Conservation (phyloP, 1,284 basidiomycete species). For the Melampsora larici-populina region DNA sequence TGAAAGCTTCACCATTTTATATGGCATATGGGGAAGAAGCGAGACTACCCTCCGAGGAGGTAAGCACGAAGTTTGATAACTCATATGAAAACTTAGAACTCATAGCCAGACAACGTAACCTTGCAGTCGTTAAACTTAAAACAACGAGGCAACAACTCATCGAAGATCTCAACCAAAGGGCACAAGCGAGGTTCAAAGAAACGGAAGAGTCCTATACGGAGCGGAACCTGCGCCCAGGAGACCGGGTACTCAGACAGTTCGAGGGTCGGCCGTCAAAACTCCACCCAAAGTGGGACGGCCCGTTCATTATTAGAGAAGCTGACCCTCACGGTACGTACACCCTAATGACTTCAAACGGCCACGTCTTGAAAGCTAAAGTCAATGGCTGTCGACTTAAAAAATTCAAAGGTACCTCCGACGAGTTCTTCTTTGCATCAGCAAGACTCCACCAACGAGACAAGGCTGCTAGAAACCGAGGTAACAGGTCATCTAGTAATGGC, state of each 20-base stretch:
- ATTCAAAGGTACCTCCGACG: neutral
- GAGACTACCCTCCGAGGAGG: neutral
- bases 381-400: neutral
- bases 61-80: neutral
- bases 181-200: neutral
- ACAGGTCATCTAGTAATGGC: too few species aligned
- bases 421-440: too few species aligned
- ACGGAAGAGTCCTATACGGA: neutral
- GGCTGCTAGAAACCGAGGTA: too few species aligned
- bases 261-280: neutral
- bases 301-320: neutral
- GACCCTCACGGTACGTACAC: conserved; percentile 5
- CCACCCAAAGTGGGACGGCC: conserved; percentile 12
- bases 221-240: neutral
- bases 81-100: too few species aligned
- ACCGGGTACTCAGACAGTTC: neutral
- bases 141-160: too few species aligned
- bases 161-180: too few species aligned
- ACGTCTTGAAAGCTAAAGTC: neutral
- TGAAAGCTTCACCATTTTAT: conserved; percentile 14
- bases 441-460: too few species aligned
- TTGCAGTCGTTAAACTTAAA: too few species aligned
- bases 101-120: too few species aligned
- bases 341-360: neutral
- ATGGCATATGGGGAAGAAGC: conserved; percentile 17